Evolutionary conservation across 2,329 filamentous ascomycete genomes (phyloP), one percentile per base, ranked within the genome.

Genomic region (Orbilia brochopaga): DNA sequence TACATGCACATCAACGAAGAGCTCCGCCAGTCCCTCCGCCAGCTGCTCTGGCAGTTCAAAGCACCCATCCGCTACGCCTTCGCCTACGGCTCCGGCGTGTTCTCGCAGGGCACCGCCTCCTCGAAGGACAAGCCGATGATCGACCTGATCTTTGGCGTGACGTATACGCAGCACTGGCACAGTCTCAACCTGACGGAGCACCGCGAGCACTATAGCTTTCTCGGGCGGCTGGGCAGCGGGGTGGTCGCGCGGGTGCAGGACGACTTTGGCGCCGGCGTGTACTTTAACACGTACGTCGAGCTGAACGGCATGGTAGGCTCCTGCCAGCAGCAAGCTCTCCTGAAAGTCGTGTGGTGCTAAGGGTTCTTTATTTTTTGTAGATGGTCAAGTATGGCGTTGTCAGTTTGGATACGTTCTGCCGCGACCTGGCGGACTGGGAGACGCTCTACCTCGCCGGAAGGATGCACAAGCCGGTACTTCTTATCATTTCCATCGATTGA

Each of bases 351-450:
- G 7, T 48, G 23, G 30, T 35, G 46, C 23, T 60, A 51, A 52
- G 11, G 19, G 54, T 46, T 7, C 3, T 24, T 13, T 24, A 27
- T 24, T 13, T 24, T 24, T 27, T n/a, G 19, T 15, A 76, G 75
- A 84, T 97, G 77, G 94, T 99, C 80, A 99, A 99, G 81, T 99
- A 99, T 77, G 94, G 93, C 19, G 94, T 99, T 21, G 95, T 97
- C 48, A 96, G 95, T 77, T 85, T 97, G 75, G 88, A 95, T 78
- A 97, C 92, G 1, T 83, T 99, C 15, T 92, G 91, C 76, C 85
- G 84, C 46, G 94, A 99, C 78, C 85, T 99, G 23, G 89, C 87
- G 30, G 87, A 92, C 67, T 99, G 94, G 94, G 88, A 96, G 74
- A 96, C 91, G 0, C 83, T 99, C 24, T 99, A 99, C 79, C 85